A percentile compares a stretch with the other conserved stretches of the same genome.
phyloP scores from a whole-genome alignment of 1,284 basidiomycete genomes.

The Ustilago crameri region DNA sequence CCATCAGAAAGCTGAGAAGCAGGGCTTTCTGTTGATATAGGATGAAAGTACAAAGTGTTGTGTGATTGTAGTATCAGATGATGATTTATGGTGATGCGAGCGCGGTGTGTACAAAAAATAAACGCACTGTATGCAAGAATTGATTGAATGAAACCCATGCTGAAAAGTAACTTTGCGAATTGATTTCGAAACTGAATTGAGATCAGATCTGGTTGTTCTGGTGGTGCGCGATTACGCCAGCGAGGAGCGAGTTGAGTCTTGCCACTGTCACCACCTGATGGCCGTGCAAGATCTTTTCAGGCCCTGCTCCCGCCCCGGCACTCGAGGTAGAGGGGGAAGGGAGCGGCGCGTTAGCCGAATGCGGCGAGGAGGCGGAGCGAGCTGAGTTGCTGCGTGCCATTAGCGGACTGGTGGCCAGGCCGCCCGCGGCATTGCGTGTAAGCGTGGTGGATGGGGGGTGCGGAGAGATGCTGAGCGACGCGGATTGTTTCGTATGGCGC shows the following conservation, averaged over 20 bases:
- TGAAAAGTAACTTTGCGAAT: no score
- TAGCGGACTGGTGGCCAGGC: neutral
- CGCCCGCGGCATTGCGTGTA: neutral
- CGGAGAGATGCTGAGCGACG: slow-evolving; percentile 22
- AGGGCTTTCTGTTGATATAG: no score
- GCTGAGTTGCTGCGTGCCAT: slow-evolving; percentile 25
- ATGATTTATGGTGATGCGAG: no score
- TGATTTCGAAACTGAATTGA: no score
- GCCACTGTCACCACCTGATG: slow-evolving; percentile 31
- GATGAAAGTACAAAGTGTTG: no score
- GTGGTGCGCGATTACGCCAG: slow-evolving; percentile 13
- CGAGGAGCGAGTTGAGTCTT: slow-evolving; percentile 44
- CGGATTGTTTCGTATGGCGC: slow-evolving; percentile 26
- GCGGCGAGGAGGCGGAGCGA: neutral
- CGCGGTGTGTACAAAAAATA: no score
- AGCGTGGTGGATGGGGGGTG: neutral
- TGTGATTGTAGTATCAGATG: no score
- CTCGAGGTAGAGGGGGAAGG: neutral
- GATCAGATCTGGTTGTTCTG: slow-evolving; percentile 5
- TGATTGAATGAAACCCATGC: no score
- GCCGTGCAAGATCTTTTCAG: slow-evolving; percentile 17
- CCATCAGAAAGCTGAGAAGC: no score
- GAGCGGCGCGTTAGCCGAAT: neutral
- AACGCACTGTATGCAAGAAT: no score
- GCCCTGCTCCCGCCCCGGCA: neutral